A percentile compares a stretch with the other conserved stretches of the same genome.
These are phyloP conservation scores for Yamadazyma dendronema DNA, from an alignment of 1,139 yeast genomes.

Conservation along the genomic window DNA sequence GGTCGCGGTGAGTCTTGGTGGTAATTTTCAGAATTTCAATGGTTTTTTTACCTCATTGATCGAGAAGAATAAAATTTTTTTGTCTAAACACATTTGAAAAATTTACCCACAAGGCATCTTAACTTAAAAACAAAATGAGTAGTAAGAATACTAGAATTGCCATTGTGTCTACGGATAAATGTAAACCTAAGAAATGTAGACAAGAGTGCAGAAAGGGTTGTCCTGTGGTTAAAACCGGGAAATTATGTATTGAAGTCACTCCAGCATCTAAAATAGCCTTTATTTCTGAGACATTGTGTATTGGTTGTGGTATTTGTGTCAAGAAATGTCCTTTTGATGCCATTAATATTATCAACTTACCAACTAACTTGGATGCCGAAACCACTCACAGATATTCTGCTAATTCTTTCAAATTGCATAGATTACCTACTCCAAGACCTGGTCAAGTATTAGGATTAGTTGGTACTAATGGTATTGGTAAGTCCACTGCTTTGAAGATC, in stretches of 20 bases:
- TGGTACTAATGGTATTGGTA: conserved; percentile 99
- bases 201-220: conserved; percentile 96
- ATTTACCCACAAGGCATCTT: background rate
- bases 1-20: background rate
- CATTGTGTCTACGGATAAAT: conserved; percentile 86
- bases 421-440: conserved; percentile 97
- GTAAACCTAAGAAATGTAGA: conserved; percentile 97
- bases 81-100: conserved; percentile 1
- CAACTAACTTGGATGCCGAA: conserved; percentile 88
- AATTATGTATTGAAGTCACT: conserved; percentile 92
- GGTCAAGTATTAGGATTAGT: conserved; percentile 97
- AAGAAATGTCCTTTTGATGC: conserved; percentile 98
- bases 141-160: conserved; percentile 82
- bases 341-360: conserved; percentile 89
- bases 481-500: conserved; percentile 95
- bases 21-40: conserved; percentile 2
- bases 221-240: conserved; percentile 97
- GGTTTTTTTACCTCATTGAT: conserved; percentile 5
- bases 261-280: conserved; percentile 92
- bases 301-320: conserved; percentile 99
- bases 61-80: conserved; percentile 10
- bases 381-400: conserved; percentile 98
- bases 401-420: conserved; percentile 92
- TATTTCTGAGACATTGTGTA: conserved; percentile 92
- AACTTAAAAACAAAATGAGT: conserved; percentile 13